Conservation (phyloP, 306 rosid genomes). For the Acacia melanoxylon region DNA sequence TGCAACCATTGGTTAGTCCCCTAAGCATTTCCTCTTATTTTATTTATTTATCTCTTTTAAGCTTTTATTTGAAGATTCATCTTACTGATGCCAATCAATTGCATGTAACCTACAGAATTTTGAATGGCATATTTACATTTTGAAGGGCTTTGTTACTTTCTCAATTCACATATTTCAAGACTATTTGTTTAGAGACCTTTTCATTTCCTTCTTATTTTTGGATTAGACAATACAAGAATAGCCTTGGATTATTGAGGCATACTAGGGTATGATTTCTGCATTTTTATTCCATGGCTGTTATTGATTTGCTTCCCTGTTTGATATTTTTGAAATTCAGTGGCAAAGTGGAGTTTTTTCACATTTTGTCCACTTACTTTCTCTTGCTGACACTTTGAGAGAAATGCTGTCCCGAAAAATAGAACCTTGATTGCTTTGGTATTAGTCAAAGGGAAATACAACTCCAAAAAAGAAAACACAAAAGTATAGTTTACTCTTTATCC, state of each 20-base stretch:
- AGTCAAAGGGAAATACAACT: not conserved
- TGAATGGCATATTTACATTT: not conserved
- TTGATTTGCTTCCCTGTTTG: not conserved
- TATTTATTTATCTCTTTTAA: not conserved
- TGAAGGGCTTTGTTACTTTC: not conserved
- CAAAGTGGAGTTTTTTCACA: not conserved
- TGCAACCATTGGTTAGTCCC: conserved; percentile 91
- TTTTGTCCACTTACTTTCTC: not conserved
- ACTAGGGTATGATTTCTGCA: not conserved
- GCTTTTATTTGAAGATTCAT: not conserved
- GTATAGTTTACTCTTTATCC: not conserved
- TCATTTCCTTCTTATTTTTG: not conserved
- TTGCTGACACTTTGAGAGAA: not conserved
- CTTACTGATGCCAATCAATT: not conserved
- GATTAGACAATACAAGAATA: not conserved
- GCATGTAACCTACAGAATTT: not conserved
- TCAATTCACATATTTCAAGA: not conserved
- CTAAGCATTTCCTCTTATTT: not conserved
- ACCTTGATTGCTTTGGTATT: not conserved
- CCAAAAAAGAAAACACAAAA: not conserved
- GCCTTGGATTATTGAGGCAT: not conserved
- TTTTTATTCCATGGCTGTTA: not conserved
- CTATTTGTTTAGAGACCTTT: not conserved
- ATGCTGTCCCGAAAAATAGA: not conserved
- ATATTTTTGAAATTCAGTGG: not conserved